phyloP scores from a whole-genome alignment of 768 basidiomycete species.

The Amylocystis lapponica region DNA sequence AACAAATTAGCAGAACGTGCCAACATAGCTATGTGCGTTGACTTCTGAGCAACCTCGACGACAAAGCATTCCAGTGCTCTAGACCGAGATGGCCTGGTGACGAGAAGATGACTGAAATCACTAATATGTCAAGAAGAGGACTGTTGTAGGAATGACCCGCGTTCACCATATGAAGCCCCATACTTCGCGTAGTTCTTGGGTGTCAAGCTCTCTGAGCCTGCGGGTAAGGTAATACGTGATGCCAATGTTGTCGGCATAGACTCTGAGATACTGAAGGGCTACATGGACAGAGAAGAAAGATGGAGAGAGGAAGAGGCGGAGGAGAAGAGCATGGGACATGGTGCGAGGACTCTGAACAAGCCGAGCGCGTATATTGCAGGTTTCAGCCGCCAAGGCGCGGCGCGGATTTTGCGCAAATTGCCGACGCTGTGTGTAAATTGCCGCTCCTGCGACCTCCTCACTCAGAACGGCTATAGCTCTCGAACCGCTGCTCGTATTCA shows the following conservation, averaged over 20 bases:
- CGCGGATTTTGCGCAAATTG: no score
- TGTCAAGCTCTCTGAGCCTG: conserved; percentile 62
- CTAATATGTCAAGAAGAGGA: conserved; percentile 9
- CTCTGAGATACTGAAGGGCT: conserved; percentile 79
- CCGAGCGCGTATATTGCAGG: no score
- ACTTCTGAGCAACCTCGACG: conserved; percentile 79
- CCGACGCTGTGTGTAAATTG: no score
- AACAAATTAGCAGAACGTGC: conserved; percentile 48
- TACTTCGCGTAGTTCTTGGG: conserved; percentile 70
- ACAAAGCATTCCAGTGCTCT: conserved; percentile 94
- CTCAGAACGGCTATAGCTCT: no score
- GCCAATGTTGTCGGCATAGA: conserved; percentile 83
- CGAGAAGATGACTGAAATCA: conserved; percentile 75
- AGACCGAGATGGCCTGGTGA: conserved; percentile 88
- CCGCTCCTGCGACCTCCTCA: no score
- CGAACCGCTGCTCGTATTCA: no score
- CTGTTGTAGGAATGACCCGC: neutral
- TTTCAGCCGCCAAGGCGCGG: no score
- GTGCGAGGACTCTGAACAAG: no score
- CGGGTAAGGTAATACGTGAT: conserved; percentile 87
- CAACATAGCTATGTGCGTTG: conserved; percentile 92
- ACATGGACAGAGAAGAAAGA: conserved; percentile 93
- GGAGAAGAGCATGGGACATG: conserved; percentile 76
- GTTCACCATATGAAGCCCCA: conserved; percentile 87
- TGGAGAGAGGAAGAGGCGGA: conserved; percentile 88